Percentiles rank a stretch among this genome's conserved stretches.
Evolutionary conservation across 2,329 filamentous ascomycete species (phyloP).

Genomic region (Fusarium multiceps): DNA sequence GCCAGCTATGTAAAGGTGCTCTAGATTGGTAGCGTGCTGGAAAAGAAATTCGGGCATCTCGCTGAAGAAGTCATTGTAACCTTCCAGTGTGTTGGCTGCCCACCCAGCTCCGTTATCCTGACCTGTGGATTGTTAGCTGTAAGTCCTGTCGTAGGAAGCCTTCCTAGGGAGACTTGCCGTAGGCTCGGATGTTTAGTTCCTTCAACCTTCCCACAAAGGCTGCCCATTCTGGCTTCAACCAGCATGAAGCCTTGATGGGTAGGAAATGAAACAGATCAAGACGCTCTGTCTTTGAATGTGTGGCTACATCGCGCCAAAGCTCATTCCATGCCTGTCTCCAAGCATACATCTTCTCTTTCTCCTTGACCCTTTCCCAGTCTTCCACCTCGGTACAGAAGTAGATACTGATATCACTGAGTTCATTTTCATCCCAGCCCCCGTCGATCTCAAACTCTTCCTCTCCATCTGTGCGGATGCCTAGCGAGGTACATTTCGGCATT

Average conservation of each 20-base stretch:
- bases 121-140: not conserved
- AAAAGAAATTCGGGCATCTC: not conserved
- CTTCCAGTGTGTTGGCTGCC: not conserved
- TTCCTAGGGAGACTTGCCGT: not conserved
- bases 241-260: conserved; percentile 11
- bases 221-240: not conserved
- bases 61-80: not conserved
- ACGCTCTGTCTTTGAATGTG: not conserved
- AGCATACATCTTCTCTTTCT: conserved; percentile 1
- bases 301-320: conserved; percentile 12
- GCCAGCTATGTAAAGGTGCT: not conserved
- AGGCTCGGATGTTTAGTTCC: not conserved
- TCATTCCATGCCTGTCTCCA: conserved; percentile 13
- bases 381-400: conserved; percentile 4
- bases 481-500: not conserved
- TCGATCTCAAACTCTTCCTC: not conserved
- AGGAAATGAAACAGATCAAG: conserved; percentile 6
- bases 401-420: not conserved
- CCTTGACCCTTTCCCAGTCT: not conserved
- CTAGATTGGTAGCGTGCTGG: not conserved
- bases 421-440: conserved; percentile 6
- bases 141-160: too few relatives aligned
- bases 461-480: not conserved
- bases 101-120: not conserved
- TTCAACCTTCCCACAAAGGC: not conserved